A percentile compares a stretch with the other conserved stretches of the same genome.
Evolutionary conservation across 176 grass and related monocot genomes (phyloP).

Genomic region (Puya raimondii): DNA sequence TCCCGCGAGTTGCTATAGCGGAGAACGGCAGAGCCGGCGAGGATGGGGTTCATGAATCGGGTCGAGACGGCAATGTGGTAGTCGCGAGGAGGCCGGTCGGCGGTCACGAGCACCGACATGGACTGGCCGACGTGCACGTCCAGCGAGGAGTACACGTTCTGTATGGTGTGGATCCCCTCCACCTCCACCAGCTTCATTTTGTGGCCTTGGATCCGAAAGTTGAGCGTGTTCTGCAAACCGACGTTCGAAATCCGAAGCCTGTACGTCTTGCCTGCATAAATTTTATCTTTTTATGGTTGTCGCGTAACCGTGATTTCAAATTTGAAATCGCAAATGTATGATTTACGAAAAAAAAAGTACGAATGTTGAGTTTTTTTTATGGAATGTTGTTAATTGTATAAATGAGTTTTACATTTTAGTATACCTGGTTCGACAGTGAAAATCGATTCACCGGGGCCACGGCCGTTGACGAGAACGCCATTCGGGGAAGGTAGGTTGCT

Average conservation of each 20-base stretch:
- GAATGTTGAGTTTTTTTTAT: too few species aligned
- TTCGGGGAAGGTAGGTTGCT: conserved; percentile 39
- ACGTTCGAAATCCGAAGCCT: conserved; percentile 76
- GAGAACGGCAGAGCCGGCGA: conserved; percentile 39
- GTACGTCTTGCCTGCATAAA: conserved; percentile 51
- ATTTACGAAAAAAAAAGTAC: too few species aligned
- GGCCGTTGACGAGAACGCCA: conserved; percentile 76
- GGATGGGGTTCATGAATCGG: conserved; percentile 33
- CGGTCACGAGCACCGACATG: conserved; percentile 51
- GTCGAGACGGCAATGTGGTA: conserved; percentile 63
- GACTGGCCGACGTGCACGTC: conserved; percentile 80
- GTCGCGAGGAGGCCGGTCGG: conserved; percentile 25
- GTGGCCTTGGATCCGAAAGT: conserved; percentile 50
- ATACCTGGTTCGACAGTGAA: conserved; percentile 57
- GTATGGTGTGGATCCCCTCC: conserved; percentile 78
- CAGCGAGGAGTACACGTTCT: conserved; percentile 57
- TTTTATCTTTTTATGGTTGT: too few species aligned
- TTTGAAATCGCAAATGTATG: too few species aligned
- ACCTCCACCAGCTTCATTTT: conserved; percentile 66
- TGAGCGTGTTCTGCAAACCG: conserved; percentile 51
- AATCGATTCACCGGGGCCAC: conserved; percentile 18
- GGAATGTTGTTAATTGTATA: too few species aligned
- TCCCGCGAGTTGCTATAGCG: conserved; percentile 36
- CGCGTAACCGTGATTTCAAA: too few species aligned
- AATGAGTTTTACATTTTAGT: background rate